Evolutionary conservation across 164 flowering plant genomes (phyloP), one percentile per base, ranked within the genome.

Genomic region (Sedum album): DNA sequence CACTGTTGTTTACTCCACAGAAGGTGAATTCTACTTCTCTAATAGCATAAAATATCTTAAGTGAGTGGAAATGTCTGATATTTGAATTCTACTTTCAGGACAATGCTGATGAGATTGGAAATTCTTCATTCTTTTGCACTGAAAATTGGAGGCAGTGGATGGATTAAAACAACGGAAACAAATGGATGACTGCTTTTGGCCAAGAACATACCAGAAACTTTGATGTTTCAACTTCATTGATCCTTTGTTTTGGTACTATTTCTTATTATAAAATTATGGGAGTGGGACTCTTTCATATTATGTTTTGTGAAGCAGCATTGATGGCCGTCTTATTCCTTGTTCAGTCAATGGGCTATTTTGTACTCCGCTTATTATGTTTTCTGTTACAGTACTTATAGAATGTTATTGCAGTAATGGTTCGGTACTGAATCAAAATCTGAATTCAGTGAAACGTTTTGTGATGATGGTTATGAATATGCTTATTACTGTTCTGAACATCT

Each of bases 251-350:
- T 51, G 26, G 6, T 21, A 53, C 11, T 53, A 9, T 53, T n/a
- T 53, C 26, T 1, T 53, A 2, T 53, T 21, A 94, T 33, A n/a
- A n/a, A 91, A 76, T 39, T 89, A 38, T 38, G 10, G 10, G 8
- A 6, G 10, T 38, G 6, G 41, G 41, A 38, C 41, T 10, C 10
- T 38, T 38, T 38, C 41, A n/a, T n/a, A n/a, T n/a, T n/a, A n/a
- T n/a, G n/a, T n/a, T n/a, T n/a, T n/a, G n/a, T n/a, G n/a, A n/a
- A n/a, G n/a, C n/a, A n/a, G n/a, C n/a, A n/a, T n/a, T n/a, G n/a
- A n/a, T n/a, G n/a, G n/a, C n/a, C n/a, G n/a, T n/a, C n/a, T n/a
- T n/a, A n/a, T n/a, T n/a, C n/a, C n/a, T n/a, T n/a, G n/a, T n/a
- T n/a, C n/a, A n/a, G n/a, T n/a, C n/a, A n/a, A n/a, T n/a, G n/a